Base-by-base conservation (phyloP, 805 yeast genomes). In the Debaryomyces maramus region DNA sequence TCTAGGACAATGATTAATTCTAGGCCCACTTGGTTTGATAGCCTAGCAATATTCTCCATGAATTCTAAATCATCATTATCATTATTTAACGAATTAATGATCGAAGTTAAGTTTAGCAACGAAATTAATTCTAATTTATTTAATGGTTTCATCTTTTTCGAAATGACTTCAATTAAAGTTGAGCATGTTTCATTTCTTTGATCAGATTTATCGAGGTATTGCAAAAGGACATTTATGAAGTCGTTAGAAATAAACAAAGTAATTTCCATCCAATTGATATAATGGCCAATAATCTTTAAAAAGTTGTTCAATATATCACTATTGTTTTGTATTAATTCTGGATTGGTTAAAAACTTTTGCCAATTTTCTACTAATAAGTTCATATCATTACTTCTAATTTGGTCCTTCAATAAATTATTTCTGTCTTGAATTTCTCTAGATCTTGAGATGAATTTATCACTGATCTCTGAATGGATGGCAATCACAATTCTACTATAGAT, bases 181-280 rank as follows among this genome's bases (percentile, higher is more conserved):
- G 57, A 61, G 16, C 83, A 74, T 21, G 95, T 83, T 20, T 80
- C 71, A 37, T 77, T 68, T 43, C 83, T 77, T 37, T 78, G 77
- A 16, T 60, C 63, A 4, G 62, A 61, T 42, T 60, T 63, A 39
- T 71, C 72, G 46, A 88, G 69, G 53, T 75, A 82, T 43, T 73
- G 76, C 53, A 80, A 83, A 34, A 88, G 73, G 26, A 77, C 56
- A 19, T 70, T 62, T 51, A 87, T 66, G 49, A 77, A 81, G 16
- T 77, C 77, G 23, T 76, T 72, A 36, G 78, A 79, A 21, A 89
- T 73, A 39, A 91, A 79, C 50, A 88, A 69, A 39, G 82, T 71
- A 45, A 90, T 81, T 58, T 88, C 95, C 59, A 90, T 88, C 99
- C 99, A 93, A 17, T 90, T 82, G 17, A 89, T 85, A 75, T 85